Percentiles rank a stretch among this genome's conserved stretches.
Conservation (phyloP, 2,329 filamentous ascomycete genomes). For the Scytalidium lignicola region DNA sequence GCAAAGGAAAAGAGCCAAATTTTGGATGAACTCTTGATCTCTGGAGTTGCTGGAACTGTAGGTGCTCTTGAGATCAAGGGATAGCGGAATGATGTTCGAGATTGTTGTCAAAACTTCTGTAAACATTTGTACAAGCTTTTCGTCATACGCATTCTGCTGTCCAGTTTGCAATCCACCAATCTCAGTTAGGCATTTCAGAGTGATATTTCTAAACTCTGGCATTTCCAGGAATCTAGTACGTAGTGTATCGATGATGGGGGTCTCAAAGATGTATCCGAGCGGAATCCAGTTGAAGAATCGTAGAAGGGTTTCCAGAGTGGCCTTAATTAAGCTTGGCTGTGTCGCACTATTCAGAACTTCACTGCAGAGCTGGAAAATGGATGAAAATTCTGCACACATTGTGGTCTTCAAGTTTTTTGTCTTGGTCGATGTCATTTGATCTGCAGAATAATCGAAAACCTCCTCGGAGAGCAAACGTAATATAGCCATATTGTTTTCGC, state of each 20-base stretch:
- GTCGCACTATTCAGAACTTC: constrained; percentile 89
- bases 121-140: constrained; percentile 97
- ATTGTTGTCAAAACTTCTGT: constrained; percentile 93
- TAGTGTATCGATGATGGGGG: constrained; percentile 88
- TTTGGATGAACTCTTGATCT: constrained; percentile 97
- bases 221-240: constrained; percentile 88
- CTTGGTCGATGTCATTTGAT: constrained; percentile 99
- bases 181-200: constrained; percentile 93
- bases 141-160: constrained; percentile 72
- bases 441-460: constrained; percentile 97
- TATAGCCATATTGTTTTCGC: constrained; percentile 99
- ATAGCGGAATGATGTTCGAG: constrained; percentile 85
- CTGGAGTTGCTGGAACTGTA: constrained; percentile 87
- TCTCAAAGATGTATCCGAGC: constrained; percentile 97
- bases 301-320: constrained; percentile 91
- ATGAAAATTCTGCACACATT: constrained; percentile 98
- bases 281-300: constrained; percentile 99
- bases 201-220: constrained; percentile 94
- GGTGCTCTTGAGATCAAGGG: constrained; percentile 83
- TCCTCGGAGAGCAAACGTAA: constrained; percentile 92
- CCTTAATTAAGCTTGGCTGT: constrained; percentile 84
- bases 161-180: constrained; percentile 91
- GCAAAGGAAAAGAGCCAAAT: constrained; percentile 89
- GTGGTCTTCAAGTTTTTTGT: constrained; percentile 94
- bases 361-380: constrained; percentile 95